Conservation (phyloP, 257 asterid genomes). For the Capsicum baccatum region DNA sequence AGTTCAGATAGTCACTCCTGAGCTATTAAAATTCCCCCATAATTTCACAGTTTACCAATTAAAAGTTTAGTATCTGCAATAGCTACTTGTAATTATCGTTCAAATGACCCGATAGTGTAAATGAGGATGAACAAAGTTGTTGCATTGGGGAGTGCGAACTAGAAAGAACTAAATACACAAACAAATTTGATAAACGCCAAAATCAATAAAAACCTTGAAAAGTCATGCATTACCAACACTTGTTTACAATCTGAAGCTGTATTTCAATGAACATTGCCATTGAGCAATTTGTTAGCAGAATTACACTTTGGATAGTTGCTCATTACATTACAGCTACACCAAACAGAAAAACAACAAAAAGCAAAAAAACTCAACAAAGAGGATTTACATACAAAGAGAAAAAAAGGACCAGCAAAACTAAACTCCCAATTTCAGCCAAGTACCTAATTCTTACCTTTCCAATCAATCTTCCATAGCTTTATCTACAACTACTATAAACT, state of each 20-base stretch:
- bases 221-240: background rate
- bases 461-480: conserved; percentile 68
- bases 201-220: background rate
- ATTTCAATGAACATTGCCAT: conserved; percentile 60
- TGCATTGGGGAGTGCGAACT: background rate
- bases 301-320: conserved; percentile 48
- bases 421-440: conserved; percentile 28
- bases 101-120: background rate
- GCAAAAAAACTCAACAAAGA: conserved; percentile 40
- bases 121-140: background rate
- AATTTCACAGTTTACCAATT: too few species aligned
- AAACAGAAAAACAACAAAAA: conserved; percentile 35
- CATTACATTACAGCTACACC: conserved; percentile 77
- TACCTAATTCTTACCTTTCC: conserved; percentile 46
- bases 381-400: conserved; percentile 48
- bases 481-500: conserved; percentile 46
- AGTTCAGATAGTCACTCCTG: too few species aligned
- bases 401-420: conserved; percentile 30
- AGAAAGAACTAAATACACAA: background rate
- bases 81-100: too few species aligned
- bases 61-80: too few species aligned
- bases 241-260: conserved; percentile 46
- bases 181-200: background rate
- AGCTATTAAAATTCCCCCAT: too few species aligned
- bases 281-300: conserved; percentile 8